phyloP scores from a whole-genome alignment of 1,284 basidiomycete species.

The Apiotrichum akiyoshidainum region DNA sequence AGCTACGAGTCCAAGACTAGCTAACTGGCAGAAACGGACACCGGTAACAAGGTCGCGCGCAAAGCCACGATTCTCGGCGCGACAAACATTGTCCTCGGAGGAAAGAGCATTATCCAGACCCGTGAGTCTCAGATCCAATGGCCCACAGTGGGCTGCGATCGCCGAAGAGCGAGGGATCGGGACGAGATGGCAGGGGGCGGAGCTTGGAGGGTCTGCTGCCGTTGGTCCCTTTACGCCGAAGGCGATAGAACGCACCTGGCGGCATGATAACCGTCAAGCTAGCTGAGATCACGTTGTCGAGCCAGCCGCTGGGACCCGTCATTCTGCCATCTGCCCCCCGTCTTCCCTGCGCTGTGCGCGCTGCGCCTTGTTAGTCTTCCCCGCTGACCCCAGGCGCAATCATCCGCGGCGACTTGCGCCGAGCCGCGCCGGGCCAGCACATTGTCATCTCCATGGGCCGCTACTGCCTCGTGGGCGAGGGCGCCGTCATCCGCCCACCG shows the following conservation, averaged over 20 bases:
- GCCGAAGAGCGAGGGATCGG: too few relatives aligned
- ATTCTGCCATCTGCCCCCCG: too few relatives aligned
- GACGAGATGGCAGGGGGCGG: too few relatives aligned
- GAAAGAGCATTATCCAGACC: constrained; percentile 92
- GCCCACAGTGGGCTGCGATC: too few relatives aligned
- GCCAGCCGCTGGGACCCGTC: too few relatives aligned
- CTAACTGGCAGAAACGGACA: constrained; percentile 42
- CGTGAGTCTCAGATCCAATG: constrained; percentile 44
- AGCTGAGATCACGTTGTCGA: too few relatives aligned
- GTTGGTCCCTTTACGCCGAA: too few relatives aligned
- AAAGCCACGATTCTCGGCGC: constrained; percentile 90
- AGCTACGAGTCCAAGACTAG: too few relatives aligned
- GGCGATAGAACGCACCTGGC: too few relatives aligned
- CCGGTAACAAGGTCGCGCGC: constrained; percentile 78
- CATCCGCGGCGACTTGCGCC: constrained; percentile 41
- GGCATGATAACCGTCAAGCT: too few relatives aligned
- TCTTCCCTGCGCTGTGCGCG: constrained; percentile 41
- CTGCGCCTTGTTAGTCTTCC: too few relatives aligned
- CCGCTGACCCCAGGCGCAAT: constrained; percentile 58
- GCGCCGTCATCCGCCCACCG: constrained; percentile 69
- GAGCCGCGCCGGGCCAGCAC: constrained; percentile 79
- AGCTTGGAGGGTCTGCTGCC: too few relatives aligned
- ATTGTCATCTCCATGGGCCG: constrained; percentile 89
- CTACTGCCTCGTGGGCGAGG: constrained; percentile 87
- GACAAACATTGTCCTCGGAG: constrained; percentile 93